Evolutionary conservation across 306 rosid species (phyloP).

Genomic region (Dalbergia oliveri): DNA sequence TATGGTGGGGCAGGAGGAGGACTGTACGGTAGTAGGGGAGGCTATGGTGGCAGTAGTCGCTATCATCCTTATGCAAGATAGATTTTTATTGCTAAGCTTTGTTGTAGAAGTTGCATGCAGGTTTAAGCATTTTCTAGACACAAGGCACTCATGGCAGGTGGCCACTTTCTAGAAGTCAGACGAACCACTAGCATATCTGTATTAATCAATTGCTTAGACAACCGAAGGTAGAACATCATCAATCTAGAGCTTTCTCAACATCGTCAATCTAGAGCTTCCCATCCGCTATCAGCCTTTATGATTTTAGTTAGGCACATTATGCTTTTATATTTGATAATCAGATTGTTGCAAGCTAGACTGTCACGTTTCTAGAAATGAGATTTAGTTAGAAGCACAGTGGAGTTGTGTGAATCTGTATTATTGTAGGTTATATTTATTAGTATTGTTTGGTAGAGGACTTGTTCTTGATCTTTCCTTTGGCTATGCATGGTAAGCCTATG

Average conservation of each 20-base stretch:
- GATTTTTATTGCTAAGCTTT: conserved; percentile 59
- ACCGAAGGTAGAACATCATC: conserved; percentile 60
- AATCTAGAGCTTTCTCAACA: conserved; percentile 56
- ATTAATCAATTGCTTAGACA: conserved; percentile 52
- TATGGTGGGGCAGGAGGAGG: conserved; percentile 64
- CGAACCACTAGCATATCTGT: conserved; percentile 59
- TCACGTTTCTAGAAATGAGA: conserved; percentile 43
- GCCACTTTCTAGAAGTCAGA: conserved; percentile 65
- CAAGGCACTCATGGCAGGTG: conserved; percentile 62
- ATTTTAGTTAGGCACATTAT: conserved; percentile 50
- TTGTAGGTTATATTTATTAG: conserved; percentile 54
- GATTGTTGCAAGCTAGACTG: conserved; percentile 55
- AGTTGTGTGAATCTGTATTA: conserved; percentile 53
- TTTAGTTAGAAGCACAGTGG: conserved; percentile 49
- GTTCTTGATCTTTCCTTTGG: conserved; percentile 46
- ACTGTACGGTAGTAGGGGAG: conserved; percentile 59
- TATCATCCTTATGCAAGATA: conserved; percentile 70
- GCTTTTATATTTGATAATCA: conserved; percentile 41
- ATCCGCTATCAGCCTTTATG: conserved; percentile 42
- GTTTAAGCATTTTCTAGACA: conserved; percentile 61
- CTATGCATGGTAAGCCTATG: conserved; percentile 48
- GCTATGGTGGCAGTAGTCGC: conserved; percentile 67
- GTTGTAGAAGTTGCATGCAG: conserved; percentile 65
- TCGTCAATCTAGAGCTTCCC: conserved; percentile 58
- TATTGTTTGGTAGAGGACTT: conserved; percentile 45